Evolutionary conservation across 2,329 filamentous ascomycete species (phyloP), one percentile per base, ranked within the genome.

Genomic region (Alternaria rosae): DNA sequence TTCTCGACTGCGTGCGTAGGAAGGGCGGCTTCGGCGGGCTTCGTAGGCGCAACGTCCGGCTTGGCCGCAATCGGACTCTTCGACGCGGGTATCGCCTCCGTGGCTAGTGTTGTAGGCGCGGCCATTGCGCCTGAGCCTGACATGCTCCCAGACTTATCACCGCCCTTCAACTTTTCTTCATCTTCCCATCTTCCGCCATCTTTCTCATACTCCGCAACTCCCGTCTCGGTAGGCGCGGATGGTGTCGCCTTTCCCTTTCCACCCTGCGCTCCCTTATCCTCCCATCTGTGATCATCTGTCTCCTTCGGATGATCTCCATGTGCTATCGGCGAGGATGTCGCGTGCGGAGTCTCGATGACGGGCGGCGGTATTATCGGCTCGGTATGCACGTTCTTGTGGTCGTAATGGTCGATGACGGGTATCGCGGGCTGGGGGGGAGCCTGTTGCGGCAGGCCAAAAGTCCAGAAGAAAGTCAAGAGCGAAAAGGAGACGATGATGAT

Each of bases 401-500:
- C 62, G 47, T 71, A 70, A 26, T 75, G 70, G 30, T 69, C 60
- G 51, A 75, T 69, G 4, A 73, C 64, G 3, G 74, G 75, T 17
- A 68, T 52, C 21, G 64, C 51, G 1, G 72, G 71, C 26, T 64
- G 52, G 3, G 61, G 52, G 3, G 61, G 65, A 25, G 67, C 55
- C 17, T 67, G 70, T 30, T 60, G 57, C 7, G 75, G 72, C 17
- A 74, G 62, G 25, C 73, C 75, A 52, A 68, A 71, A 2, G 73
- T 73, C 75, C 75, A 77, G 25, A 78, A 63, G 62, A 78, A 76
- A 61, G 65, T 73, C 26, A 77, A 23, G 47, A 78, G 66, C 23
- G 72, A 70, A 47, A 76, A 62, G 41, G 69, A 64, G 41, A 74
- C 52, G 23, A 76, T 55, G 21, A 72, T 47, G 47, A 74, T 61